Percentiles rank a stretch among this genome's conserved stretches.
Evolutionary conservation across 2,329 filamentous ascomycete genomes (phyloP).

Genomic region (Acrodontium crateriforme): DNA sequence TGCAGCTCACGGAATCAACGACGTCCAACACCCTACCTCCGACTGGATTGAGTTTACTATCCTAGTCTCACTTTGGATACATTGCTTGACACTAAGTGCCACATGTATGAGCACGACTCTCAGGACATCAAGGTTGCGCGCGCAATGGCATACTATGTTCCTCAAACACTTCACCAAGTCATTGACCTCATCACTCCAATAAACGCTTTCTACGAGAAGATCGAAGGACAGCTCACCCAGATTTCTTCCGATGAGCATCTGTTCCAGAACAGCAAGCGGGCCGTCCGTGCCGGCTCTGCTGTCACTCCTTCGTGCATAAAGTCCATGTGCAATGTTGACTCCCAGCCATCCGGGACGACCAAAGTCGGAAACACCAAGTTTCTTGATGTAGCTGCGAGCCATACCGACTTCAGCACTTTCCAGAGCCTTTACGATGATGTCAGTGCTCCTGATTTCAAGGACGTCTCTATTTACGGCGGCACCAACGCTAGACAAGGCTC

Average conservation of each 20-base stretch:
- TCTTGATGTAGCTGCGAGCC: neutral
- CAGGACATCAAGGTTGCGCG: slow-evolving; percentile 6
- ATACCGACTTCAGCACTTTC: neutral
- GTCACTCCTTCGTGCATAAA: neutral
- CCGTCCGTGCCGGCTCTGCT: neutral
- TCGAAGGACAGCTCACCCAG: neutral
- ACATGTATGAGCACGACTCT: neutral
- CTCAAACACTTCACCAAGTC: neutral
- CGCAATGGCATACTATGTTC: too few relatives aligned
- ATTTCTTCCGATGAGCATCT: neutral
- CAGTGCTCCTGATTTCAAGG: neutral
- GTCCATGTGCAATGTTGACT: neutral
- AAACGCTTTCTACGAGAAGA: neutral
- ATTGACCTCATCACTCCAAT: slow-evolving; percentile 1
- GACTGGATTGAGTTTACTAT: neutral
- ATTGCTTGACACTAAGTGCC: neutral
- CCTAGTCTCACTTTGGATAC: neutral
- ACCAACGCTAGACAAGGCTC: neutral
- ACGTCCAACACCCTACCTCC: neutral
- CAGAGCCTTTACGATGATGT: neutral
- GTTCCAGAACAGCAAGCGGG: neutral
- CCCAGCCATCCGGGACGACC: neutral
- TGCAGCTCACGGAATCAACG: neutral
- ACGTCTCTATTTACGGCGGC: neutral
- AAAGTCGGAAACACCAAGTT: neutral